These are phyloP conservation scores for Aquilaria yunnanensis DNA, from an alignment of 345 rosid species.

Conservation along the genomic window DNA sequence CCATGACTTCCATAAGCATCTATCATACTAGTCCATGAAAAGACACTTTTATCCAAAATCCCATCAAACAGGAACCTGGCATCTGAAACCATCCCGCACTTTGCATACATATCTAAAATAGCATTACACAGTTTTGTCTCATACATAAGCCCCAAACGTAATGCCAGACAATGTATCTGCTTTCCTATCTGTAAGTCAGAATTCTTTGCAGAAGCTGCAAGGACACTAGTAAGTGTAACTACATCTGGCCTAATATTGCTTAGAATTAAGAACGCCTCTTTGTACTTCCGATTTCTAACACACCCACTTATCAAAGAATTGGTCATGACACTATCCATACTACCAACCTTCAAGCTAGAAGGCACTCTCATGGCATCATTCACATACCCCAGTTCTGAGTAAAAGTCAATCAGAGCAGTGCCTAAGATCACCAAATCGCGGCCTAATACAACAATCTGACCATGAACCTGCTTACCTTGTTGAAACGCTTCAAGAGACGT, in stretches of 20 bases:
- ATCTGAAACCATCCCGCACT: conserved; percentile 44
- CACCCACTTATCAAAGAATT: conserved; percentile 71
- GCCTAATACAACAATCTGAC: conserved; percentile 54
- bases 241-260: conserved; percentile 42
- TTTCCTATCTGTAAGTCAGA: conserved; percentile 54
- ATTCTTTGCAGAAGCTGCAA: conserved; percentile 69
- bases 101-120: conserved; percentile 72
- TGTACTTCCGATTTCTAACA: conserved; percentile 39
- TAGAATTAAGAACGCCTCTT: conserved; percentile 49
- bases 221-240: conserved; percentile 57
- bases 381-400: conserved; percentile 42
- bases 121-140: conserved; percentile 68
- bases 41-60: conserved; percentile 38
- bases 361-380: conserved; percentile 58
- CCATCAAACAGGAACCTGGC: conserved; percentile 41
- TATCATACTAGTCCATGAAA: conserved; percentile 83
- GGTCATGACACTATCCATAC: conserved; percentile 43
- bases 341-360: conserved; percentile 20
- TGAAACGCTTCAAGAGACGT: conserved; percentile 36
- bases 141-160: conserved; percentile 38
- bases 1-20: conserved; percentile 72
- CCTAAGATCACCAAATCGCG: conserved; percentile 66
- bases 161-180: conserved; percentile 62
- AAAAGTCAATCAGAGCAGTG: conserved; percentile 67
- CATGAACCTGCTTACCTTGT: conserved; percentile 77